Conservation (phyloP, 2,329 filamentous ascomycete species). For the Penicillium sumatraense region DNA sequence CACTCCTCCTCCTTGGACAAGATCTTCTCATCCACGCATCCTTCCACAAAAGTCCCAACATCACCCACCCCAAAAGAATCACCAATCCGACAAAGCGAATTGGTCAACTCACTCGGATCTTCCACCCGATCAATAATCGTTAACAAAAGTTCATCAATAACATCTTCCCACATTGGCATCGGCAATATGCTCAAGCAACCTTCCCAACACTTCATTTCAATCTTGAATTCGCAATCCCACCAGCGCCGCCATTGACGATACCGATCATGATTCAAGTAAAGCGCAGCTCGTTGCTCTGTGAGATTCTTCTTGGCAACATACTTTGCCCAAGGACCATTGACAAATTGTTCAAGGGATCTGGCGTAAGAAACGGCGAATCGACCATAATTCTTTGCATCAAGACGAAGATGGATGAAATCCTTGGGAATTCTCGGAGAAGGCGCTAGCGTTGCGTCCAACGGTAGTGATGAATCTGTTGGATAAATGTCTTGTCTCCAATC, state of each 20-base stretch:
- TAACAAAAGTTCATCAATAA: constrained; percentile 29
- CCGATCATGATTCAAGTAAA: constrained; percentile 18
- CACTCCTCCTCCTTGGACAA: neutral
- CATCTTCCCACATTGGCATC: constrained; percentile 32
- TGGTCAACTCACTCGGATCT: constrained; percentile 18
- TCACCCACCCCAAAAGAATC: neutral
- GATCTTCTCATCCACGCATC: neutral
- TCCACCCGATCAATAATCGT: constrained; percentile 35
- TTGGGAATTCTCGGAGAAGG: constrained; percentile 32
- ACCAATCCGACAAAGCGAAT: neutral
- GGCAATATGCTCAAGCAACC: constrained; percentile 18
- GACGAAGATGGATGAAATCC: constrained; percentile 25
- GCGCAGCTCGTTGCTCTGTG: constrained; percentile 17
- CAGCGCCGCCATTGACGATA: constrained; percentile 28
- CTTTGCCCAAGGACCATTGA: constrained; percentile 1
- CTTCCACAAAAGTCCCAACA: neutral
- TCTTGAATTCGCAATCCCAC: constrained; percentile 27
- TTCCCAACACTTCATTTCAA: constrained; percentile 36
- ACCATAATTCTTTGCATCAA: constrained; percentile 27
- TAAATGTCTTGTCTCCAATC: constrained; percentile 25
- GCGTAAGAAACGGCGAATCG: constrained; percentile 12
- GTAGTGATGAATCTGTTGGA: neutral
- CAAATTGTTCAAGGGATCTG: constrained; percentile 4
- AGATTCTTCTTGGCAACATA: neutral
- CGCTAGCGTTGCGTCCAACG: constrained; percentile 20